Evolutionary conservation across 1,284 basidiomycete species (phyloP).

Genomic region (Anthracocystis walkeri): DNA sequence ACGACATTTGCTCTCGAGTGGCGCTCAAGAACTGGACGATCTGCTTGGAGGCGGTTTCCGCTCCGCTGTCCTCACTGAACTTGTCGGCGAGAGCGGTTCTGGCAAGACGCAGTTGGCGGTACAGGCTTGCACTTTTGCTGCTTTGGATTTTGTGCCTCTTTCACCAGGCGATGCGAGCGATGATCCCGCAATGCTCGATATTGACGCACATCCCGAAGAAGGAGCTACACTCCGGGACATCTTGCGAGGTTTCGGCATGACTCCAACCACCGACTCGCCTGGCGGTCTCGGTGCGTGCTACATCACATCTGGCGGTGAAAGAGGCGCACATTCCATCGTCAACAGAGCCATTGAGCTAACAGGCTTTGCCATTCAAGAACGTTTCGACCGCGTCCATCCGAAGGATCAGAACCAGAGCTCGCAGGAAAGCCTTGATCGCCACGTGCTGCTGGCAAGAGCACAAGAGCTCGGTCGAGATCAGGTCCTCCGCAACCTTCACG

Average conservation of each 20-base stretch:
- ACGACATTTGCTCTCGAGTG: constrained; percentile 29
- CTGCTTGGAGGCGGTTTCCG: constrained; percentile 51
- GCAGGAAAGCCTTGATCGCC: constrained; percentile 6
- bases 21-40: constrained; percentile 40
- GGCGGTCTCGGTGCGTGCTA: constrained; percentile 22
- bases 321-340: constrained; percentile 35
- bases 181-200: not conserved
- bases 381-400: constrained; percentile 11
- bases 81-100: constrained; percentile 60
- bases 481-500: constrained; percentile 34
- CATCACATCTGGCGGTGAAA: constrained; percentile 44
- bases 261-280: not conserved
- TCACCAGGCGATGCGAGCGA: not conserved
- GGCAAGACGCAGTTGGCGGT: constrained; percentile 63
- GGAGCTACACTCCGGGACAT: constrained; percentile 13
- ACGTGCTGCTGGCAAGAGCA: constrained; percentile 13
- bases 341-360: constrained; percentile 27
- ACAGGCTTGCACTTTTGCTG: constrained; percentile 47
- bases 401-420: not conserved
- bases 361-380: constrained; percentile 10
- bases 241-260: constrained; percentile 24
- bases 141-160: constrained; percentile 36
- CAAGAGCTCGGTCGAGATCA: constrained; percentile 25
- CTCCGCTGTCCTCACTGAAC: constrained; percentile 47
- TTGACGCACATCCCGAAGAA: not conserved